Conservation (phyloP, 2,329 filamentous ascomycete species). For the Amauroascus verrucosus region DNA sequence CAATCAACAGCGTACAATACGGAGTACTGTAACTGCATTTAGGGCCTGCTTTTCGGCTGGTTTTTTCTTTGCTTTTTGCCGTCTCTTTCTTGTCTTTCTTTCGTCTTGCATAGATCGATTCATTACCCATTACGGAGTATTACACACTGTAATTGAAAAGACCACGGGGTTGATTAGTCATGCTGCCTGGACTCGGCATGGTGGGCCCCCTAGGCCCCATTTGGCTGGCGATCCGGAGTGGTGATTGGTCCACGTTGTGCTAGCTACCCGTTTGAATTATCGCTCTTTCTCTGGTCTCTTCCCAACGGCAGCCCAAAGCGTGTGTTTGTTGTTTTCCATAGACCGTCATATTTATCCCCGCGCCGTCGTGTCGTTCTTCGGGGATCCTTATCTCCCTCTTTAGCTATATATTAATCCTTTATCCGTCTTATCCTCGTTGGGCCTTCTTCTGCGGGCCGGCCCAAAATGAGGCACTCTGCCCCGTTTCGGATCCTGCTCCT, state of each 20-base stretch:
- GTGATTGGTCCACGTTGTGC: slow-evolving; percentile 19
- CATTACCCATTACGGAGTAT: too few species aligned
- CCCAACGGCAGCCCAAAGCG: not conserved
- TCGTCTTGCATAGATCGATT: too few species aligned
- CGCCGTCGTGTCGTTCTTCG: not conserved
- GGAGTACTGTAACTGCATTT: too few species aligned
- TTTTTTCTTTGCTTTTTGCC: too few species aligned
- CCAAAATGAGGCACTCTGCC: slow-evolving; percentile 58
- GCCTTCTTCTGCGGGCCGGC: slow-evolving; percentile 5
- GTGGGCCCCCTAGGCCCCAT: not conserved
- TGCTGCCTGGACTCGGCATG: too few species aligned
- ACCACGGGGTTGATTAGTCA: too few species aligned
- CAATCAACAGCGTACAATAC: too few species aligned
- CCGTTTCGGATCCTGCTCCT: slow-evolving; percentile 50
- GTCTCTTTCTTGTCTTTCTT: too few species aligned
- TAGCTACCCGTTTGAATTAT: not conserved
- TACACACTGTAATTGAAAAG: too few species aligned
- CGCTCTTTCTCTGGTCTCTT: not conserved
- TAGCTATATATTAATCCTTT: not conserved
- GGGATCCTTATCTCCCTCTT: not conserved
- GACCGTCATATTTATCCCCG: too few species aligned
- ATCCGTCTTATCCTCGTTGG: not conserved
- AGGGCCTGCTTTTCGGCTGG: too few species aligned
- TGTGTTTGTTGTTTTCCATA: not conserved
- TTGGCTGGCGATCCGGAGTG: slow-evolving; percentile 1